Evolutionary conservation across 306 rosid genomes (phyloP).

Genomic region (Cucurbita maxima): DNA sequence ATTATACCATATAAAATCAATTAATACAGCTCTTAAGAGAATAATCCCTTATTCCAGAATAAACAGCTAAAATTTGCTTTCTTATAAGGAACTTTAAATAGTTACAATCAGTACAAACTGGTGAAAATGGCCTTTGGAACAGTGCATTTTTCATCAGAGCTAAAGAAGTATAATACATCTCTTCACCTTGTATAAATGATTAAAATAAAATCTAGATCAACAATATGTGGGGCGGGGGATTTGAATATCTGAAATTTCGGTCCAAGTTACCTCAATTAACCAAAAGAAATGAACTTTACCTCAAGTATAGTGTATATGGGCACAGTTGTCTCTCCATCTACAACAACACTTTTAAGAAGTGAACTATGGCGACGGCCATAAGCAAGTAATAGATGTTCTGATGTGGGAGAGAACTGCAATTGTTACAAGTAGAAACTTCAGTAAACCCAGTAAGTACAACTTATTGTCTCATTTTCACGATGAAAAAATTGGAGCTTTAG

Average conservation of each 20-base stretch:
- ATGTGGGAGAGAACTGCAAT: constrained; percentile 47
- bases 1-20: too few relatives aligned
- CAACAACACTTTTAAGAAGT: constrained; percentile 68
- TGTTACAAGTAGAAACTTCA: constrained; percentile 1
- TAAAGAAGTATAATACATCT: neutral
- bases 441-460: neutral
- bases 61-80: too few relatives aligned
- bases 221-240: neutral
- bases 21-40: too few relatives aligned
- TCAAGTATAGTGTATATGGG: constrained; percentile 94
- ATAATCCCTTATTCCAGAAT: too few relatives aligned
- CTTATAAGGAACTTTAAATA: too few relatives aligned
- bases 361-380: constrained; percentile 53
- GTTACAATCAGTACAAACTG: too few relatives aligned
- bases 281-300: constrained; percentile 26
- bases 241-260: neutral
- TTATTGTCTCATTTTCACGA: neutral
- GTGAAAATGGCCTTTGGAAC: neutral
- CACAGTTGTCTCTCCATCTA: constrained; percentile 85
- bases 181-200: neutral
- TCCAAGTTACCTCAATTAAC: neutral
- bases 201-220: neutral
- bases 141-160: neutral
- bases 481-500: neutral
- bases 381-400: constrained; percentile 49